A percentile compares a stretch with the other conserved stretches of the same genome.
These are phyloP conservation scores for Stygiomarasmius scandens DNA, from an alignment of 1,284 basidiomycete genomes.

Conservation along the genomic window DNA sequence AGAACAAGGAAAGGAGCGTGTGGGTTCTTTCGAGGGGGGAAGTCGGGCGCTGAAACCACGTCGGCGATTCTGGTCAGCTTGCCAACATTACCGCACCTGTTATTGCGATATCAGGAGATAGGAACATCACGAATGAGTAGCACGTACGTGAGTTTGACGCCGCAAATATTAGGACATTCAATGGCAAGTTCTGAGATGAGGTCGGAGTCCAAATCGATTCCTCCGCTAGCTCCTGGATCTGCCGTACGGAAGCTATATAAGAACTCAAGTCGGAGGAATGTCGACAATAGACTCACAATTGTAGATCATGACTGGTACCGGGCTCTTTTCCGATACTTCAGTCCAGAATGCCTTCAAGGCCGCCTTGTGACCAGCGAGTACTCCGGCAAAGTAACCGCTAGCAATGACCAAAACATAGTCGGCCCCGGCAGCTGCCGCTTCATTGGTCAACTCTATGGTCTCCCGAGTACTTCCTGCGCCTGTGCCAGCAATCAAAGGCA, in stretches of 20 bases:
- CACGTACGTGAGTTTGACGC: constrained; percentile 85
- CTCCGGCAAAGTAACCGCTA: constrained; percentile 86
- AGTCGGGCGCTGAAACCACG: constrained; percentile 61
- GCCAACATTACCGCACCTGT: constrained; percentile 86
- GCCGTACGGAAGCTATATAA: constrained; percentile 12
- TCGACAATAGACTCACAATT: constrained; percentile 65
- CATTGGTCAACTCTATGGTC: constrained; percentile 71
- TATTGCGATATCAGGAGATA: constrained; percentile 6
- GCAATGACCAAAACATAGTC: constrained; percentile 85
- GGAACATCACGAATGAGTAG: constrained; percentile 1
- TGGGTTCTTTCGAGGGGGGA: constrained; percentile 68
- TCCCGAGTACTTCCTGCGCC: constrained; percentile 83
- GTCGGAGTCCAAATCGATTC: constrained; percentile 87
- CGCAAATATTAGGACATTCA: constrained; percentile 74
- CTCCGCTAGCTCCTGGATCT: constrained; percentile 83
- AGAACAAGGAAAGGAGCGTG: constrained; percentile 75
- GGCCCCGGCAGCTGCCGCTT: constrained; percentile 81
- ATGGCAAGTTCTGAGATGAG: constrained; percentile 78
- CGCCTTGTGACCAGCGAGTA: constrained; percentile 56
- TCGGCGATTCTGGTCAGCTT: constrained; percentile 85
- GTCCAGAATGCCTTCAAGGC: constrained; percentile 82
- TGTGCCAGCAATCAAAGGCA: constrained; percentile 82
- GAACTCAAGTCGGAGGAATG: constrained; percentile 9
- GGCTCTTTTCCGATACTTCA: constrained; percentile 76
- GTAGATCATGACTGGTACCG: constrained; percentile 88